Evolutionary conservation across 352 stramenopile species (phyloP).

Genomic region (Pythium volutum): DNA sequence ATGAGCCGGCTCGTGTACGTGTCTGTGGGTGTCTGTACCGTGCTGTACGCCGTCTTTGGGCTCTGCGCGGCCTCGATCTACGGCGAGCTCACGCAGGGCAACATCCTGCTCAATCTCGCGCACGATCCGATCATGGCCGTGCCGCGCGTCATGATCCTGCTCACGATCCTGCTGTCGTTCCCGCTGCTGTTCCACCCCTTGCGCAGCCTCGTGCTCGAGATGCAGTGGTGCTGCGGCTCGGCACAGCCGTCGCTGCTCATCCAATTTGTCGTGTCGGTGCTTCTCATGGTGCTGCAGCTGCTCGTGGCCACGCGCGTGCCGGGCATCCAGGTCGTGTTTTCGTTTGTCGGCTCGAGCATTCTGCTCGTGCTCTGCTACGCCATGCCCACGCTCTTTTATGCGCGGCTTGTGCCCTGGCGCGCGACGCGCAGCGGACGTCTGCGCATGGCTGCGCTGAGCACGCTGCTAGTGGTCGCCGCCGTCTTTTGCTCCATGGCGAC

Average conservation of each 20-base stretch:
- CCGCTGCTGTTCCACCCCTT: slow-evolving; percentile 72
- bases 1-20: slow-evolving; percentile 52
- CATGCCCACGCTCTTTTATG: slow-evolving; percentile 61
- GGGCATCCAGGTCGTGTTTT: slow-evolving; percentile 57
- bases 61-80: slow-evolving; percentile 62
- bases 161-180: slow-evolving; percentile 77
- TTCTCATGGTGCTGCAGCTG: slow-evolving; percentile 23
- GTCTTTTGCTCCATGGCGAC: slow-evolving; percentile 62
- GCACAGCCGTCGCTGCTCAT: slow-evolving; percentile 31
- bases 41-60: slow-evolving; percentile 65
- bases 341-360: slow-evolving; percentile 71
- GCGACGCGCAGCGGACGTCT: slow-evolving; percentile 22
- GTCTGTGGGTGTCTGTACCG: slow-evolving; percentile 41
- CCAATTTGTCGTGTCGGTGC: slow-evolving; percentile 22
- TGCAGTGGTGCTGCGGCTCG: slow-evolving; percentile 28
- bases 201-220: slow-evolving; percentile 59
- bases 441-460: slow-evolving; percentile 30
- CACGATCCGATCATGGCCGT: slow-evolving; percentile 70
- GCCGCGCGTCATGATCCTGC: slow-evolving; percentile 56
- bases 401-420: slow-evolving; percentile 43
- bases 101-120: slow-evolving; percentile 77
- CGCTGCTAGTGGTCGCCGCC: slow-evolving; percentile 37
- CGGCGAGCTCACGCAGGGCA: slow-evolving; percentile 52
- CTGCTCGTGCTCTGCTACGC: slow-evolving; percentile 72
- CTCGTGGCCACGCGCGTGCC: slow-evolving; percentile 24